Conservation (phyloP, 2,329 filamentous ascomycete species). For the Curvularia hawaiiensis region DNA sequence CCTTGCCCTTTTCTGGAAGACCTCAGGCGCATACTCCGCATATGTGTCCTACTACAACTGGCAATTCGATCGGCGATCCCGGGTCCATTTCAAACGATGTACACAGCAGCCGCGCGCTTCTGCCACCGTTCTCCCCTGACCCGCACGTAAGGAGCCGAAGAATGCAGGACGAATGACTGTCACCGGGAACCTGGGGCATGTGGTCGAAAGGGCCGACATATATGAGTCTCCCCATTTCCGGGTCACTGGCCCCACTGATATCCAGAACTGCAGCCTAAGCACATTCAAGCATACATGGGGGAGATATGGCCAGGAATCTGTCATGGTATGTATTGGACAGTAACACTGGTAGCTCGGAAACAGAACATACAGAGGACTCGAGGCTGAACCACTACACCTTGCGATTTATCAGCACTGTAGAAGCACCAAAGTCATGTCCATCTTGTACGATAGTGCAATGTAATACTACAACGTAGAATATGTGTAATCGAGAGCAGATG, state of each 20-base stretch:
- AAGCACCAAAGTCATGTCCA: not conserved
- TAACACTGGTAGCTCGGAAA: not conserved
- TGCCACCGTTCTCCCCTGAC: slow-evolving; percentile 1
- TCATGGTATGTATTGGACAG: not conserved
- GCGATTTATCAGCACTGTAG: not conserved
- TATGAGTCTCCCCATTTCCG: not conserved
- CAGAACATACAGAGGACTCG: not conserved
- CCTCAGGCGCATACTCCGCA: not conserved
- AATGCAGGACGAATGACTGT: not conserved
- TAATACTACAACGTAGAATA: not conserved
- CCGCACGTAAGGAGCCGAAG: slow-evolving; percentile 3
- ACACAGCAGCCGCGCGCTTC: not conserved
- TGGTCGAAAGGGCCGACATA: not conserved
- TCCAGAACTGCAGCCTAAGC: not conserved
- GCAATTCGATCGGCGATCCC: not conserved
- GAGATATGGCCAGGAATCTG: not conserved
- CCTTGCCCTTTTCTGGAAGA: not conserved
- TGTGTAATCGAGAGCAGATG: not conserved
- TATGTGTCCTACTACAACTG: not conserved
- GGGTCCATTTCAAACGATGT: not conserved
- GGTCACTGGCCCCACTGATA: not conserved
- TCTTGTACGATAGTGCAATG: not conserved
- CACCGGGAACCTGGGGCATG: not conserved
- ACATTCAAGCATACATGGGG: not conserved
- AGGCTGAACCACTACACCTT: not conserved